Percentiles rank a stretch among this genome's conserved stretches.
Evolutionary conservation across 768 basidiomycete species (phyloP).

Genomic region (Russula compacta): DNA sequence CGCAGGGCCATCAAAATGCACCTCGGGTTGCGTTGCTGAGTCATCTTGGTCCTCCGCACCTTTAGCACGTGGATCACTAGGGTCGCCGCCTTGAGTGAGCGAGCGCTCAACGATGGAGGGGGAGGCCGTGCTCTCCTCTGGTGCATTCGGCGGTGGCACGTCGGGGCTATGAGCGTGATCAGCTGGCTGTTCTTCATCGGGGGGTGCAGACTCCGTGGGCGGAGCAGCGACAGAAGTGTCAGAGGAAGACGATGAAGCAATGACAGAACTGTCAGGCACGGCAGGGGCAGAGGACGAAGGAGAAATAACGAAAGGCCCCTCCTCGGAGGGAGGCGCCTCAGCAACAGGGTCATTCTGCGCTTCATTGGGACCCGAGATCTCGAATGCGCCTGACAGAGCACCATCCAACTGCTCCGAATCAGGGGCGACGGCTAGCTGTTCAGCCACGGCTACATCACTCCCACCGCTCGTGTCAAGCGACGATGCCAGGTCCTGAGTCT

Average conservation of each 20-base stretch:
- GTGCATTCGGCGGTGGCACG: conserved; percentile 8
- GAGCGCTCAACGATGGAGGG: conserved; percentile 4
- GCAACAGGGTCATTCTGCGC: conserved; percentile 6
- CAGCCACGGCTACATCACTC: conserved; percentile 4
- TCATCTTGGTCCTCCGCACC: conserved; percentile 15
- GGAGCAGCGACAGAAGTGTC: conserved; percentile 18
- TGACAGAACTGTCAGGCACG: conserved; percentile 15
- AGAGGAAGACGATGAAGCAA: conserved; percentile 18
- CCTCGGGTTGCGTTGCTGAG: conserved; percentile 15
- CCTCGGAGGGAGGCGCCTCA: conserved; percentile 13
- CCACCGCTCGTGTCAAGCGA: conserved; percentile 8
- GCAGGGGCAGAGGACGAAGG: conserved; percentile 18
- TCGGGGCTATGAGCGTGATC: conserved; percentile 20
- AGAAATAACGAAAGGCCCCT: conserved; percentile 13
- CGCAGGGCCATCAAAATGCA: conserved; percentile 12
- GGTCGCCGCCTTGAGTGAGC: conserved; percentile 10
- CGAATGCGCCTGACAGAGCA: conserved; percentile 7
- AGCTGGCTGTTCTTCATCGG: conserved; percentile 19
- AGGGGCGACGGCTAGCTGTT: conserved; percentile 1
- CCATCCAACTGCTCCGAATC: conserved; percentile 15
- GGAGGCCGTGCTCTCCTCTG: conserved; percentile 16
- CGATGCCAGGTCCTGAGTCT: conserved; percentile 3
- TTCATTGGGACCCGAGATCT: conserved; percentile 1
- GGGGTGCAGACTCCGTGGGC: conserved; percentile 15
- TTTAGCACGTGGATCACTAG: background rate